Evolutionary conservation across 108 stramenopile species (phyloP).

Genomic region (Skeletonema costatum): DNA sequence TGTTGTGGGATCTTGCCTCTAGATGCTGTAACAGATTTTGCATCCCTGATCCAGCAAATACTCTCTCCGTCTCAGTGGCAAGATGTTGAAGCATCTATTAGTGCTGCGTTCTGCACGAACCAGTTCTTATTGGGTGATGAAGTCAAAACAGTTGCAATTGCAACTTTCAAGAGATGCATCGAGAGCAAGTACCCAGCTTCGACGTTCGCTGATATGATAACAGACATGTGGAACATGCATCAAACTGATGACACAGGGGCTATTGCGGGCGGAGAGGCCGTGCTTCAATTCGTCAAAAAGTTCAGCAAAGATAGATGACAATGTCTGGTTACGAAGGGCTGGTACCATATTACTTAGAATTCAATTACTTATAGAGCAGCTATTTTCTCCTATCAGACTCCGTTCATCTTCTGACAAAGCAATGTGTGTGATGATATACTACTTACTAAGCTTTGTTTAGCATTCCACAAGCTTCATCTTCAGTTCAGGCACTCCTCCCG

Average conservation of each 20-base stretch:
- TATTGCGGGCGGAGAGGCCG: conserved; percentile 27
- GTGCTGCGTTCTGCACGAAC: conserved; percentile 7
- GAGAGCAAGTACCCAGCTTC: not conserved
- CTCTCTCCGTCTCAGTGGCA: conserved; percentile 12
- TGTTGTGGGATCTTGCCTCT: conserved; percentile 21
- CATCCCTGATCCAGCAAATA: conserved; percentile 14
- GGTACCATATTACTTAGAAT: not conserved
- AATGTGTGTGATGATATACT: too few species aligned
- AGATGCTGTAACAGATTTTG: conserved; percentile 8
- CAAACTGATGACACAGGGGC: conserved; percentile 37
- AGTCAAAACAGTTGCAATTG: conserved; percentile 6
- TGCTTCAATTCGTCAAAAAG: conserved; percentile 27
- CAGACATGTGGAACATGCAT: conserved; percentile 32
- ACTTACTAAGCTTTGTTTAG: not conserved
- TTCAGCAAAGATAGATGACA: not conserved
- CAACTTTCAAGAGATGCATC: conserved; percentile 21
- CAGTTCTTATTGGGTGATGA: conserved; percentile 38
- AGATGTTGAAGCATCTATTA: conserved; percentile 25
- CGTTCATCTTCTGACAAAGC: too few species aligned
- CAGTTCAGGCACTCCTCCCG: not conserved
- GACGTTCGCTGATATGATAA: conserved; percentile 24
- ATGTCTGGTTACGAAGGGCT: not conserved
- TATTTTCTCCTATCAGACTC: too few species aligned
- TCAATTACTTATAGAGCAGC: not conserved
- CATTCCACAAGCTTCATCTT: conserved; percentile 2